These are phyloP conservation scores for Rhodotorula paludigena DNA, from an alignment of 768 basidiomycete species.

Conservation along the genomic window DNA sequence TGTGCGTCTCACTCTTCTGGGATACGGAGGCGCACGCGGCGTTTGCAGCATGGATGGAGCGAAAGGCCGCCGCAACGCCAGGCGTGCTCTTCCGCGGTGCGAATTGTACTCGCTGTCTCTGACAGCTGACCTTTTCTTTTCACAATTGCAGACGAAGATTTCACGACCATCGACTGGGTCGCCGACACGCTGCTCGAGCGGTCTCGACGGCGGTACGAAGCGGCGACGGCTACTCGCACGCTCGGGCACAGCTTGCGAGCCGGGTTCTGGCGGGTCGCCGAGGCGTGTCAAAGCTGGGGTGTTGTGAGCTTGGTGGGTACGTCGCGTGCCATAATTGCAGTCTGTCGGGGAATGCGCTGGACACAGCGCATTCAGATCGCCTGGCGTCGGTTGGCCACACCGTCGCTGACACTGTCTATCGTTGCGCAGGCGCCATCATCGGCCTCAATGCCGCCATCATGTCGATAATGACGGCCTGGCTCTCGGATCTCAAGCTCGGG, in stretches of 20 bases:
- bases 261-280: conserved; percentile 58
- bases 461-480: conserved; percentile 92
- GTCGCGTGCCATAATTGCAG: no score
- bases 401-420: no score
- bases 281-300: conserved; percentile 83
- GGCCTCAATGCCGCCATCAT: conserved; percentile 92
- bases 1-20: conserved; percentile 14
- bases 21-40: no score
- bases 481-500: conserved; percentile 95
- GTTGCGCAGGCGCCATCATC: conserved; percentile 68
- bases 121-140: background rate
- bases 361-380: no score
- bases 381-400: no score
- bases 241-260: conserved; percentile 56
- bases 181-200: conserved; percentile 89
- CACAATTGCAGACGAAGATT: conserved; percentile 30
- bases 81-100: no score
- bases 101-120: no score
- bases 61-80: no score
- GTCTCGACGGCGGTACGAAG: conserved; percentile 64
- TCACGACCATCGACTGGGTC: conserved; percentile 69
- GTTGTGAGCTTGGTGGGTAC: conserved; percentile 82
- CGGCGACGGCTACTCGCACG: conserved; percentile 36
- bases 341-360: no score
- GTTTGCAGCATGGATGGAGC: no score